Conservation (phyloP, 768 basidiomycete species). For the Termitomyces heimii region DNA sequence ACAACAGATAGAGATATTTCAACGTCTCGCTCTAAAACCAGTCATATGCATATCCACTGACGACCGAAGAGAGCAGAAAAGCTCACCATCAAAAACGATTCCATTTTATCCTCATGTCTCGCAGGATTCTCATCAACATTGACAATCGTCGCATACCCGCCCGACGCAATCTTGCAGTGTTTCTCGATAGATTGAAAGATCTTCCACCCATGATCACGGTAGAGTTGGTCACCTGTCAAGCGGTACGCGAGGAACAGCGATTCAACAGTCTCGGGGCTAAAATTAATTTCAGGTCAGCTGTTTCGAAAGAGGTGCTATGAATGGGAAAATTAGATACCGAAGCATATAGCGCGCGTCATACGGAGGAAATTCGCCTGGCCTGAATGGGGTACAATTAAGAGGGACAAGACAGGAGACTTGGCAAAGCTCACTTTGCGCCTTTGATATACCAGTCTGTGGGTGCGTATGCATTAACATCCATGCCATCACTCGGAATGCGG, state of each 20-base stretch:
- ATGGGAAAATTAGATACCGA: conserved; percentile 34
- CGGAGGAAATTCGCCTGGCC: conserved; percentile 36
- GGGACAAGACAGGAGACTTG: background rate
- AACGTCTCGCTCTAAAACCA: conserved; percentile 70
- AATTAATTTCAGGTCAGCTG: background rate
- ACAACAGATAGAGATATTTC: conserved; percentile 88
- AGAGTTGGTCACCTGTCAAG: conserved; percentile 78
- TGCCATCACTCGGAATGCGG: conserved; percentile 52
- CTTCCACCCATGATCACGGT: conserved; percentile 80
- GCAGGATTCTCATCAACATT: conserved; percentile 79
- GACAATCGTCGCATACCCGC: conserved; percentile 79
- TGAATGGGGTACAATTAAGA: conserved; percentile 4
- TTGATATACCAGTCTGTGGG: conserved; percentile 90
- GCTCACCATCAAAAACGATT: conserved; percentile 86
- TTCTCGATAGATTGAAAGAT: conserved; percentile 88
- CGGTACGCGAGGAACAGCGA: conserved; percentile 89
- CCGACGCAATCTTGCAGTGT: conserved; percentile 69
- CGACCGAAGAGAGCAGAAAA: background rate
- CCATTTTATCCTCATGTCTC: conserved; percentile 83
- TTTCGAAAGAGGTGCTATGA: background rate
- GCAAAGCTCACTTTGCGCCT: conserved; percentile 49
- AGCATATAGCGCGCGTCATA: conserved; percentile 94
- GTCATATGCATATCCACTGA: background rate
- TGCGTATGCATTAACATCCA: conserved; percentile 32
- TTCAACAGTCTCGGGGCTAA: conserved; percentile 89